These are phyloP conservation scores for Umbelopsis sp. DNA, from an alignment of 192 early-diverging fungal species.

Conservation along the genomic window DNA sequence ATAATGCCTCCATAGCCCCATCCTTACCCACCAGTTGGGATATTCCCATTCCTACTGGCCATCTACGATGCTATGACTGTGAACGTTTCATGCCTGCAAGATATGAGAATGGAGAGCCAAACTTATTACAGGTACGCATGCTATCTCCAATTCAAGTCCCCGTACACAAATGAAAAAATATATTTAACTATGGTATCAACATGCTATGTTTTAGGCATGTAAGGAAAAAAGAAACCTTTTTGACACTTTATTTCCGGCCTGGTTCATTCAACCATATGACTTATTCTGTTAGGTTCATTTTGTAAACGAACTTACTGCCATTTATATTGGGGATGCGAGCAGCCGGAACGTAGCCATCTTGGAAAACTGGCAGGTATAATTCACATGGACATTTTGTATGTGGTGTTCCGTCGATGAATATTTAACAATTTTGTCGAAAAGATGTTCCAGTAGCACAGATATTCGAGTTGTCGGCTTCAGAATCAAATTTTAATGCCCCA, in stretches of 20 bases:
- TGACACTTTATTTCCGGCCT: no score
- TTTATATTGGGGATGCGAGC: constrained; percentile 12
- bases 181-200: no score
- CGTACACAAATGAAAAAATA: no score
- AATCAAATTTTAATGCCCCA: constrained; percentile 5
- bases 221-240: not conserved
- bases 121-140: not conserved
- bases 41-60: not conserved
- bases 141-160: not conserved
- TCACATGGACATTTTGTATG: not conserved
- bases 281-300: constrained; percentile 4
- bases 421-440: not conserved
- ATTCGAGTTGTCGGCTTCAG: not conserved
- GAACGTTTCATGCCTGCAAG: constrained; percentile 6
- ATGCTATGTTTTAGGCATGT: not conserved
- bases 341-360: constrained; percentile 2
- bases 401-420: not conserved
- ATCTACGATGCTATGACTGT: constrained; percentile 11
- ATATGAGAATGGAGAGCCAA: not conserved
- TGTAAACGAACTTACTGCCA: constrained; percentile 11
- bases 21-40: not conserved
- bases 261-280: no score
- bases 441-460: not conserved
- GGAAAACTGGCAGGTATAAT: not conserved
- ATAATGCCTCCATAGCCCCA: not conserved